Base-by-base conservation (phyloP, 1,139 yeast genomes). In the Scheffersomyces quercinus region DNA sequence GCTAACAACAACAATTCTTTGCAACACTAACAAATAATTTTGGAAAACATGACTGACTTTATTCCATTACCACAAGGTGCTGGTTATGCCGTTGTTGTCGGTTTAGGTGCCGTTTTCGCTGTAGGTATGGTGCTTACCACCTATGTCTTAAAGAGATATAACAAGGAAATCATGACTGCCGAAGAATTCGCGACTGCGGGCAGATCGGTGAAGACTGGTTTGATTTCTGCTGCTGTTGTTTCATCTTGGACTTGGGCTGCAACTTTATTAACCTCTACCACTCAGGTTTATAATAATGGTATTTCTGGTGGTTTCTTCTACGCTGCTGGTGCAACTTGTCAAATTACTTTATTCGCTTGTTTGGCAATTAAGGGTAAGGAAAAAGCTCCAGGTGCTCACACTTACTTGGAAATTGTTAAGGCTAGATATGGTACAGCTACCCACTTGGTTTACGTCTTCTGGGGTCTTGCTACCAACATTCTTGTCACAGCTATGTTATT, bases 231-330 rank as follows among this genome's bases (percentile, higher is more conserved):
- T 6, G 95, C 96, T 6, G 96, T 89, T 33, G 96, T 88, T 7
- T 82, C 90, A 16, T 83, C 93, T 9, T 90, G 97, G 97, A 89
- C 96, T 4, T 89, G 96, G 96, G 90, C 93, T 37, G 93, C 96
- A 2, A 88, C 96, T 2, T 67, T 88, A 38, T 74, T 88, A 29
- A 85, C 87, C 29, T 83, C 90, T 1, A 81, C 91, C 1, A 66
- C 91, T n/a, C 88, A 85, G 62, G 88, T 87, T 15, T 87, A 85
- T 64, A 75, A 77, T 45, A 82, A 86, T 53, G 96, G 96, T 55
- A 78, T 89, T 36, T 75, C 84, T 29, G 95, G 93, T 32, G 84
- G 88, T 1, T 81, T 77, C 56, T 82, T 81, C 65, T 87, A 87
- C 58, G 93, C 89, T 5, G 75, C 86, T 2, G 95, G 93, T 54